A percentile compares a stretch with the other conserved stretches of the same genome.
Evolutionary conservation across 2,329 filamentous ascomycete species (phyloP).

Genomic region (Drechslerella coelobrocha): DNA sequence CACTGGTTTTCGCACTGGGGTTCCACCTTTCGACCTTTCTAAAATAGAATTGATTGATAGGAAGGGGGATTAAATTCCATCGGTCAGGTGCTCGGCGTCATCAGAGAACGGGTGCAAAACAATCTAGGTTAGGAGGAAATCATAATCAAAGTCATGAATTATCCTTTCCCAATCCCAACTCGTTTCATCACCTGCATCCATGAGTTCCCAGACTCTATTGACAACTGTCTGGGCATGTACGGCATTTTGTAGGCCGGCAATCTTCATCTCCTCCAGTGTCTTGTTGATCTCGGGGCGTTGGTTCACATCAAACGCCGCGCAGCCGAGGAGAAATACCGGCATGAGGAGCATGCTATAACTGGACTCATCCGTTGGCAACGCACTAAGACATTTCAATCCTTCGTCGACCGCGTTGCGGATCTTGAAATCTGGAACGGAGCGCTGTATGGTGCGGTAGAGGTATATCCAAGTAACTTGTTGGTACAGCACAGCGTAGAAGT

Average conservation of each 20-base stretch:
- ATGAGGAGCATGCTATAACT: constrained; percentile 68
- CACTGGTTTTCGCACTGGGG: constrained; percentile 38
- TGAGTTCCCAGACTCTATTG: constrained; percentile 66
- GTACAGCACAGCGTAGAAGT: constrained; percentile 67
- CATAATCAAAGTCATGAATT: constrained; percentile 66
- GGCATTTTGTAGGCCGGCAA: constrained; percentile 67
- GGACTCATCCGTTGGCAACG: constrained; percentile 64
- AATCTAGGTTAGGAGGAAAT: constrained; percentile 67
- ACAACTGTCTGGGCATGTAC: constrained; percentile 65
- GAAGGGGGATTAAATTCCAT: neutral
- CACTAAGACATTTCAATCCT: constrained; percentile 65
- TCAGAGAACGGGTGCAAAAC: neutral
- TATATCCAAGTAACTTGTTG: constrained; percentile 70
- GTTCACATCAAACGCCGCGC: constrained; percentile 65
- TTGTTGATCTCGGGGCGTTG: constrained; percentile 66
- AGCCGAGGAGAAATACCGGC: constrained; percentile 69
- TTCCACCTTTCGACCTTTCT: neutral
- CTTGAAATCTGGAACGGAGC: constrained; percentile 64
- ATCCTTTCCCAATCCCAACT: constrained; percentile 71
- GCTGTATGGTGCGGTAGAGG: constrained; percentile 68
- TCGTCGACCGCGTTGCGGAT: constrained; percentile 67
- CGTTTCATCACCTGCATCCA: constrained; percentile 66
- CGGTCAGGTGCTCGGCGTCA: neutral
- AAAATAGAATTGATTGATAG: neutral
- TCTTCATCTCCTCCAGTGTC: constrained; percentile 65